Evolutionary conservation across 1,284 basidiomycete genomes (phyloP), one percentile per base, ranked within the genome.

Genomic region (Cryptococcus hybrid): DNA sequence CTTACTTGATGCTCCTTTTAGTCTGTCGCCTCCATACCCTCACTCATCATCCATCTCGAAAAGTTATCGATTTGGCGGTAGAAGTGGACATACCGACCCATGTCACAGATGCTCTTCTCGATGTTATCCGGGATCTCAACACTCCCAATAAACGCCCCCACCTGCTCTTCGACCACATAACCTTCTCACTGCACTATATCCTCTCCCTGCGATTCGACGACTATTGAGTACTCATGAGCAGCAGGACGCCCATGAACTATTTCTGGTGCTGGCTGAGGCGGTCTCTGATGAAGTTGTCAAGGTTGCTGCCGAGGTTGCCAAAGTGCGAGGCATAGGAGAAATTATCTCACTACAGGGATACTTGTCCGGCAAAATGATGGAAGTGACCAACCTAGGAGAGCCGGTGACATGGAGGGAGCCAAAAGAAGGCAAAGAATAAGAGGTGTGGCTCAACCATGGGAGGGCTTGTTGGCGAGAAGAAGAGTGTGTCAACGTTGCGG

Each of bases 161-260:
- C 78, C 82, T 44, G 81, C 89, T 12, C 81, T 91, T 13, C 84
- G 88, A 0, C 90, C 90, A 0, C 71, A 85, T 46, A 81, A 82
- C 24, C 85, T 92, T 59, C 88, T 92, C 46, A 75, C 82, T 11
- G 88, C 87, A 0, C 83, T 92, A 54, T 82, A 84, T 13, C 74
- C 81, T 39, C 80, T 85, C 49, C 82, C 84, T 45, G 77, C 81
- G 43, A 82, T 83, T 59, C 84, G 82, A n/a, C 66, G 87, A 0
- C 81, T 94, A 5, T 86, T 95, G 69, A 84, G 84, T 58, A 90
- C 89, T 1, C 85, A 89, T 12, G 89, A 94, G 70, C 92, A 96
- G 73, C 92, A 96, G 78, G 92, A 96, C 74, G 92, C 92, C 2
- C 93, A 96, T 69, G 93, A 96, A 71, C 82, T 96, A n/a, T 95